Conservation (phyloP, 2,329 filamentous ascomycete genomes). For the Colletotrichum sp. region DNA sequence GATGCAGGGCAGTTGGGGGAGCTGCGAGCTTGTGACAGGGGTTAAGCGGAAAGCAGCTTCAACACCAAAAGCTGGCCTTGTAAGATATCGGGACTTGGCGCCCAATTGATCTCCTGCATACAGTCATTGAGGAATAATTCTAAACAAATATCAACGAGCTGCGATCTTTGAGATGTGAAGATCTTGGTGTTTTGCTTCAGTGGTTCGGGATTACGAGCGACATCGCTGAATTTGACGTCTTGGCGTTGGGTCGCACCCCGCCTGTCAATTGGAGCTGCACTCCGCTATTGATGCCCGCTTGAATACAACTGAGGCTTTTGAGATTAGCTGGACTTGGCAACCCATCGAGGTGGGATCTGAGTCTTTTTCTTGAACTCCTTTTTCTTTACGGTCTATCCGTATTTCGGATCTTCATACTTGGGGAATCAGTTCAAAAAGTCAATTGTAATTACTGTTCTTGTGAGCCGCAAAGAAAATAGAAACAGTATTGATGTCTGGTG, state of each 20-base stretch:
- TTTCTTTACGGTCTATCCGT: not conserved
- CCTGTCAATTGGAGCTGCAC: not conserved
- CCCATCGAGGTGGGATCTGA: not conserved
- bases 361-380: not conserved
- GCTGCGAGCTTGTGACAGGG: not conserved
- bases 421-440: not conserved
- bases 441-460: not conserved
- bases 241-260: not conserved
- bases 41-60: not conserved
- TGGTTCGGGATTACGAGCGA: not conserved
- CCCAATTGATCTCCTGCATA: not conserved
- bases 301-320: not conserved
- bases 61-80: not conserved
- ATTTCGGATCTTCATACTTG: not conserved
- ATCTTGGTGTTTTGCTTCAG: not conserved
- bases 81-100: not conserved
- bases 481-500: not conserved
- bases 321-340: not conserved
- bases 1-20: not conserved
- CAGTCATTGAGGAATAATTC: rapidly evolving
- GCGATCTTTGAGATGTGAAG: not conserved
- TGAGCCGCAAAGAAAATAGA: not conserved
- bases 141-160: not conserved
- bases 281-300: not conserved
- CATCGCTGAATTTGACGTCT: not conserved